Base-by-base conservation (phyloP, 2,329 filamentous ascomycete genomes). In the Colletotrichum sidae region DNA sequence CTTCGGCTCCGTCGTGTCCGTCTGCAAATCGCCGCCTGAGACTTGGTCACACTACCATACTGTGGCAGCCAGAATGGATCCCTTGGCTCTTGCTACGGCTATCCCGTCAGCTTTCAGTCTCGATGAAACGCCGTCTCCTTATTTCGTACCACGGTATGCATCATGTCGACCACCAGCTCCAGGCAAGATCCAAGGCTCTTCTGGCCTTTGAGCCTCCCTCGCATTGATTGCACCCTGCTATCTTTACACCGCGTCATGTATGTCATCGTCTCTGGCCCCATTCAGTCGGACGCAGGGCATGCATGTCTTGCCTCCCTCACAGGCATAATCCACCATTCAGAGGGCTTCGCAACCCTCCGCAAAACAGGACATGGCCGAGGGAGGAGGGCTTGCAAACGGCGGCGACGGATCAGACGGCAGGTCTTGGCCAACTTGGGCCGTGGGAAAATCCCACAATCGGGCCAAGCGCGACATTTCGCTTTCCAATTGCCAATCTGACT, bases 321-420 rank as follows among this genome's bases (percentile, higher is more conserved):
- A 8, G 53, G 58, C 59, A 63, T 47, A 44, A 42, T 42, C 41
- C 34, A 15, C 42, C 37, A 41, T 62, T 39, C 39, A 46, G 8
- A 51, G n/a, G 50, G 51, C 56, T 52, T 50, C 39, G 17, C 33
- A 65, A 35, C 45, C 46, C 46, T 59, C 51, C 42, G 17, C 44
- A 56, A 39, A 56, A 33, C 15, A 17, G 15, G 42, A 39, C 44
- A 39, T n/a, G 51, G 25, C 25, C 44, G 8, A 49, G 49, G 44
- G 44, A n/a, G 15, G 45, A 57, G 55, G 38, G 44, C 34, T 39
- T 25, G 54, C 54, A 56, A 56, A 49, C 54, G 42, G 42, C 15
- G 15, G 15, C 44, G 37, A 37, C 63, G 63, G 63, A 66, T 66
- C 63, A 47, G 58, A 66, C 63, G 63, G 63, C 63, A 66, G 63